phyloP scores from a whole-genome alignment of 371 early-diverging fungal genomes.

The Mortierella sp. region DNA sequence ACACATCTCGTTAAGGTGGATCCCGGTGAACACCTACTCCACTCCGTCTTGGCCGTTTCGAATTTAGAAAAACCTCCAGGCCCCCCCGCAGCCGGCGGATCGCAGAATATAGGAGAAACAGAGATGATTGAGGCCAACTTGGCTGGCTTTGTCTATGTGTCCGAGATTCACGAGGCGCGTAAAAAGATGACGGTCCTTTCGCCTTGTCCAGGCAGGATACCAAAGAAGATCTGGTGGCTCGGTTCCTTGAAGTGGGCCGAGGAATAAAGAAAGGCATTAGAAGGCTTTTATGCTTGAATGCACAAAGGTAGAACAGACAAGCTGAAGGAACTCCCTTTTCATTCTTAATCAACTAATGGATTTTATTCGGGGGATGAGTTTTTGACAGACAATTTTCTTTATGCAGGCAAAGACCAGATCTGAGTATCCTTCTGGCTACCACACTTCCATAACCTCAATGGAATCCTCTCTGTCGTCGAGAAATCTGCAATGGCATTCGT shows the following conservation, averaged over 20 bases:
- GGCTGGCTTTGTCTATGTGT: conserved; percentile 91
- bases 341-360: too few relatives aligned
- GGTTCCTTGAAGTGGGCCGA: conserved; percentile 93
- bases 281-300: neutral
- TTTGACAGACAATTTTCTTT: neutral
- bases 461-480: neutral
- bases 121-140: conserved; percentile 76
- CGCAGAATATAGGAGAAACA: conserved; percentile 61
- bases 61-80: conserved; percentile 60
- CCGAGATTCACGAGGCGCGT: conserved; percentile 85
- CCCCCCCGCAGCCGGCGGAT: neutral
- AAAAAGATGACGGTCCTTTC: conserved; percentile 84
- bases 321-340: neutral
- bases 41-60: conserved; percentile 88
- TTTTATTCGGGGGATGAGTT: neutral
- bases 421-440: conserved; percentile 32
- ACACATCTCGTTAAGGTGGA: conserved; percentile 85
- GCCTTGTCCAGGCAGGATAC: conserved; percentile 90
- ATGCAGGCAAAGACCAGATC: conserved; percentile 48
- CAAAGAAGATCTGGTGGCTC: conserved; percentile 83
- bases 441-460: conserved; percentile 31
- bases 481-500: neutral
- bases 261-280: conserved; percentile 23
- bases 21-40: conserved; percentile 84
- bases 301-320: neutral